Evolutionary conservation across 148 eudicot genomes (phyloP).

Genomic region (Persicaria tinctoria): DNA sequence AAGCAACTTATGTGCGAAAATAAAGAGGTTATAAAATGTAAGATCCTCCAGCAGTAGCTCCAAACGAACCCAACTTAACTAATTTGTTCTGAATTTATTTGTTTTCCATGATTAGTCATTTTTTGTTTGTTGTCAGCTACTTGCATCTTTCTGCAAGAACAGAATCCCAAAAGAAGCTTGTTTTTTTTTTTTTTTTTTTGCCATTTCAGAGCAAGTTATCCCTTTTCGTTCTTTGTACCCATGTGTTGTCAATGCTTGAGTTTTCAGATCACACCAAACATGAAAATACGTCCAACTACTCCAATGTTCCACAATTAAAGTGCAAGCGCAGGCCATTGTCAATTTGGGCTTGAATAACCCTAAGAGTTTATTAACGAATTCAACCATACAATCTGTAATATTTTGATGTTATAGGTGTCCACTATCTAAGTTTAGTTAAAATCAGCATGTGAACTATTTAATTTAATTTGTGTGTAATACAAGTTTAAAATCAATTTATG

Average conservation of each 20-base stretch:
- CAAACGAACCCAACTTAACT: too few relatives aligned
- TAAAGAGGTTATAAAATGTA: too few relatives aligned
- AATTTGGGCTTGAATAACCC: not conserved
- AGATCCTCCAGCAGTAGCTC: too few relatives aligned
- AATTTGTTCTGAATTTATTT: too few relatives aligned
- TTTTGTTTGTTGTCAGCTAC: not conserved
- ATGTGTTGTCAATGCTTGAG: constrained; percentile 2
- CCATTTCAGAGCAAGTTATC: not conserved
- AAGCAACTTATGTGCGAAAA: too few relatives aligned
- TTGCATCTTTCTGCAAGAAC: not conserved
- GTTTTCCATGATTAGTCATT: too few relatives aligned
- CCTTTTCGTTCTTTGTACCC: not conserved
- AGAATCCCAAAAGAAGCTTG: not conserved
- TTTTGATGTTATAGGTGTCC: not conserved
- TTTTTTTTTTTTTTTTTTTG: not conserved
- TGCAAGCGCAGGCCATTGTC: not conserved
- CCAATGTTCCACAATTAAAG: not conserved
- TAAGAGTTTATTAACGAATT: not conserved
- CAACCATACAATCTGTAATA: not conserved
- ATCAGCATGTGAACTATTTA: too few relatives aligned
- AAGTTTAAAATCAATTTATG: too few relatives aligned
- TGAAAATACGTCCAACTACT: constrained; percentile 1
- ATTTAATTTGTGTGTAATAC: too few relatives aligned
- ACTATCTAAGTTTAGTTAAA: too few relatives aligned
- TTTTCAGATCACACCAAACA: not conserved